These are phyloP conservation scores for Exobasidium cylindrosporum DNA, from an alignment of 1,284 basidiomycete genomes.

Conservation along the genomic window DNA sequence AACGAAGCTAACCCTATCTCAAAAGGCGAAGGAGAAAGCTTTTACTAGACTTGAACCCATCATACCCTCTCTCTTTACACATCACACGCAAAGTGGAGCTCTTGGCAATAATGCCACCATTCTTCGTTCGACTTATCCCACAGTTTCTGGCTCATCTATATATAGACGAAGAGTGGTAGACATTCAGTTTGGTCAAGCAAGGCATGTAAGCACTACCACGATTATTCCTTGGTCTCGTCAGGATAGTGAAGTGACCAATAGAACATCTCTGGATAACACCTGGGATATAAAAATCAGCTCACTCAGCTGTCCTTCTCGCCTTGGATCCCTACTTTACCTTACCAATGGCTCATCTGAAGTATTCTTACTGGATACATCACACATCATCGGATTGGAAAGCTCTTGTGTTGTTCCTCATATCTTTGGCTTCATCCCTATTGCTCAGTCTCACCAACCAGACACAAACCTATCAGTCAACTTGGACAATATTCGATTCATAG, in stretches of 20 bases:
- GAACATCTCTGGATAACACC: neutral
- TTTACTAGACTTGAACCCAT: neutral
- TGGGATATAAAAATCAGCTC: neutral
- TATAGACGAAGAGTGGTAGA: neutral
- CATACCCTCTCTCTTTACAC: no score
- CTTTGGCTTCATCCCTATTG: neutral
- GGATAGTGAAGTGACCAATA: neutral
- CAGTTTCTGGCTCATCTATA: no score
- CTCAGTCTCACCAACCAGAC: neutral
- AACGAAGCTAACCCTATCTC: neutral
- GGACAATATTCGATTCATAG: neutral
- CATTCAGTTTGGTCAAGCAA: neutral
- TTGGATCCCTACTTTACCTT: neutral
- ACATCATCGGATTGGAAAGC: neutral
- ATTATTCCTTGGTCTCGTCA: neutral
- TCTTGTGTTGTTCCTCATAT: neutral
- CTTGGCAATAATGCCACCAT: no score
- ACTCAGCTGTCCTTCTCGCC: neutral
- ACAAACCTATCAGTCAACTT: neutral
- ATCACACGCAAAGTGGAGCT: no score
- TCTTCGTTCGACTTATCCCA: no score
- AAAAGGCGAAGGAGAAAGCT: neutral
- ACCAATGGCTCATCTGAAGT: neutral
- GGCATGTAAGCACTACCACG: neutral
- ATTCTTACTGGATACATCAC: neutral